Evolutionary conservation across 345 rosid species (phyloP), one percentile per base, ranked within the genome.

Genomic region (Eucalyptus decipiens): DNA sequence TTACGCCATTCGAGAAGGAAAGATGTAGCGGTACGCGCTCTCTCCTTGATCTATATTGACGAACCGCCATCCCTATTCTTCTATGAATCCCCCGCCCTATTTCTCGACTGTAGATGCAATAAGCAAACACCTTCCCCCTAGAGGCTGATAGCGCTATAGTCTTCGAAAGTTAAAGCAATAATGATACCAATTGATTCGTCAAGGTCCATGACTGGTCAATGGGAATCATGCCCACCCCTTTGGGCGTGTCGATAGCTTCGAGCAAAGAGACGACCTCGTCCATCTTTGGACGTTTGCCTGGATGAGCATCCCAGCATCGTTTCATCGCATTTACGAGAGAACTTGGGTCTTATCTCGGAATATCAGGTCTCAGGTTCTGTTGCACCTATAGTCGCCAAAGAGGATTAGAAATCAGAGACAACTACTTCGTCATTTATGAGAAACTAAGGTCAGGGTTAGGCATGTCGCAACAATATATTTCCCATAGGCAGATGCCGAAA

Each of bases 151-250:
- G 87, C 40, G 28, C 42, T 30, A 47, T 17, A 43, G 52, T 32
- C 15, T 12, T 47, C 23, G 21, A 72, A 72, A 72, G 54, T 72
- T 40, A 37, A 87, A 51, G 86, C 24, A 32, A 80, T 56, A 76
- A 58, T n/a, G 49, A 26, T 40, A 54, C 49, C 37, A 52, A 87
- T 30, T 37, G 32, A n/a, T 85, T 10, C 85, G 54, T 96, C 90
- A 98, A 80, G 99, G 99, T 37, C 99, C 99, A 90, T 43, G 94
- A 94, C 90, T 98, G 98, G 93, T 98, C 99, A 1, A 48, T 88
- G 83, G 99, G 98, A 87, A 98, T 98, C 99, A 98, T 96, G 15
- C 99, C 99, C 99, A 48, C 99, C 4, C 98, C 99, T 88, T 95
- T 97, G 40, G 98, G 91, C 19, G 97, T 95, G 91, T 98, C 98